Percentiles rank a stretch among this genome's conserved stretches.
phyloP scores from a whole-genome alignment of 768 basidiomycete genomes.

The Pisolithus sp. region DNA sequence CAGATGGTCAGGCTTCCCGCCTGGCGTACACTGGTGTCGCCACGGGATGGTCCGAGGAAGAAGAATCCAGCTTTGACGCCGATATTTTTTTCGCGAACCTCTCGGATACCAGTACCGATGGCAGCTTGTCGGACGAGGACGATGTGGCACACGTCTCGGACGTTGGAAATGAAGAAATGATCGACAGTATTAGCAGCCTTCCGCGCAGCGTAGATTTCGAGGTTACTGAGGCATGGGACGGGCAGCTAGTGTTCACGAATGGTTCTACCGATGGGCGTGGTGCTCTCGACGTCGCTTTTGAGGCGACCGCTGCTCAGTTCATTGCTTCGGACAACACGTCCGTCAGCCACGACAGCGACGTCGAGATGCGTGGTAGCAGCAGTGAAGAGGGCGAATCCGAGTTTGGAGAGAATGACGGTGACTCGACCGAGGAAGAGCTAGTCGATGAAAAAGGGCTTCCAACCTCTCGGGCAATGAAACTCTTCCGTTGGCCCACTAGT shows the following conservation, averaged over 20 bases:
- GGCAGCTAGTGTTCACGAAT: conserved; percentile 68
- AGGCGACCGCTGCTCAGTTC: conserved; percentile 50
- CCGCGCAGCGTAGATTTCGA: conserved; percentile 43
- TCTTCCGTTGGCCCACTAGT: conserved; percentile 59
- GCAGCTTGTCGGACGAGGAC: conserved; percentile 34
- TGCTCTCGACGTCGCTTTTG: conserved; percentile 64
- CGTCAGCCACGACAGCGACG: conserved; percentile 46
- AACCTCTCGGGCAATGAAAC: conserved; percentile 67
- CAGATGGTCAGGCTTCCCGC: conserved; percentile 35
- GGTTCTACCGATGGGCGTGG: conserved; percentile 44
- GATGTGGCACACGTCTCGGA: conserved; percentile 37
- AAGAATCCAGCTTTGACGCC: conserved; percentile 74
- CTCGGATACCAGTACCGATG: conserved; percentile 45
- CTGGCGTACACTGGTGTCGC: conserved; percentile 56
- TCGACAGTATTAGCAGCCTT: conserved; percentile 30
- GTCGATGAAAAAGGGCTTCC: conserved; percentile 69
- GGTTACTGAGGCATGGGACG: conserved; percentile 68
- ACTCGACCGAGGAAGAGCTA: conserved; percentile 80
- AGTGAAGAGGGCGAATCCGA: conserved; percentile 41
- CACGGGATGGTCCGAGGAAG: conserved; percentile 75
- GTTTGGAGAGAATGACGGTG: conserved; percentile 54
- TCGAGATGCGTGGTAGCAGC: conserved; percentile 39
- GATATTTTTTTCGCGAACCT: conserved; percentile 81
- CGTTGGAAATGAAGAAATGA: conserved; percentile 15
- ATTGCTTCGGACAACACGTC: conserved; percentile 43